Percentiles rank a stretch among this genome's conserved stretches.
Conservation (phyloP, 352 stramenopile species). For the Pythium phragmiticola region DNA sequence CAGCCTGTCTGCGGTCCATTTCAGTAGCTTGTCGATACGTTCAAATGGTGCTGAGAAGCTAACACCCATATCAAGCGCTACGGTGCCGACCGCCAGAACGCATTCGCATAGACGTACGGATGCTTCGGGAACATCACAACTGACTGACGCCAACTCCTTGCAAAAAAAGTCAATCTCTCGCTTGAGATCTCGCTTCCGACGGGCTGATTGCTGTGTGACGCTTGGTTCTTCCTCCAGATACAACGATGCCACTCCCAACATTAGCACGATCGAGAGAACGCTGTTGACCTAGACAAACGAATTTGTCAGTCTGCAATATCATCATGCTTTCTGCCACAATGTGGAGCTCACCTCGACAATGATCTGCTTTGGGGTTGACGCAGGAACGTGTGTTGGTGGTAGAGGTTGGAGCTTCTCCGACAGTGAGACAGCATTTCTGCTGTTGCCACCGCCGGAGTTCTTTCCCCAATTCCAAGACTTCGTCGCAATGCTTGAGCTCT, state of each 20-base stretch:
- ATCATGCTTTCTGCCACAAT: neutral
- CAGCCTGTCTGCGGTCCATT: constrained; percentile 26
- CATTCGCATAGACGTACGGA: constrained; percentile 40
- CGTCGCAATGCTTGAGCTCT: neutral
- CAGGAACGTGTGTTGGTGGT: neutral
- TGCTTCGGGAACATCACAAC: constrained; percentile 25
- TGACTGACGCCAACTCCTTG: constrained; percentile 59
- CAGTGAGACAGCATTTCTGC: neutral
- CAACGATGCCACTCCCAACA: constrained; percentile 31
- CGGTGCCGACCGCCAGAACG: constrained; percentile 42
- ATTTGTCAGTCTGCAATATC: neutral
- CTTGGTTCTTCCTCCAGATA: constrained; percentile 27
- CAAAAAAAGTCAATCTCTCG: constrained; percentile 75
- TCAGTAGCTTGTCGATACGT: constrained; percentile 43
- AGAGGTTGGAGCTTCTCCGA: neutral
- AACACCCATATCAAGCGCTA: constrained; percentile 44
- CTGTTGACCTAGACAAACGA: constrained; percentile 11
- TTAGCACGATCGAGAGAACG: constrained; percentile 37
- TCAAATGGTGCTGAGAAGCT: constrained; percentile 57
- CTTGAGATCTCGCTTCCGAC: constrained; percentile 45
- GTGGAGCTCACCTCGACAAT: constrained; percentile 12
- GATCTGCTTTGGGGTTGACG: constrained; percentile 4
- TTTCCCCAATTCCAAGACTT: constrained; percentile 22
- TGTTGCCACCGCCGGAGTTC: neutral
- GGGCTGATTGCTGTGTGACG: constrained; percentile 12